Evolutionary conservation across 192 early-diverging fungal species (phyloP).

Genomic region (Gaertneriomyces sp.): DNA sequence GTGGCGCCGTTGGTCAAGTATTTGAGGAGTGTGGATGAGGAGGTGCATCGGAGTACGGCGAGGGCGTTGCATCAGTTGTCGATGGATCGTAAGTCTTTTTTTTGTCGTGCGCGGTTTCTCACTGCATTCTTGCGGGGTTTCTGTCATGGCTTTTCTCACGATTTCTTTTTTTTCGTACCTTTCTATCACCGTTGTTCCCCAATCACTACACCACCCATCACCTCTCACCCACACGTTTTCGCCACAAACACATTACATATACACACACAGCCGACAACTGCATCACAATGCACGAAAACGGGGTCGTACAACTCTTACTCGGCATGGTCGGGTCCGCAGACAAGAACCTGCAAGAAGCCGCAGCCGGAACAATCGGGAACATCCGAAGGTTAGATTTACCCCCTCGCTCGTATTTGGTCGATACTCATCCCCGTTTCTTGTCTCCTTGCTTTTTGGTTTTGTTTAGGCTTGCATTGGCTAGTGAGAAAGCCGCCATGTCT

Average conservation of each 20-base stretch:
- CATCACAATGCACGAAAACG: constrained; percentile 68
- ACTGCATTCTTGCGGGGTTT: neutral
- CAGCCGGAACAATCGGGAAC: constrained; percentile 65
- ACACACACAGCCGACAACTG: constrained; percentile 55
- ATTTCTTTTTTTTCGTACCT: too few relatives aligned
- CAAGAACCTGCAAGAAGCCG: constrained; percentile 56
- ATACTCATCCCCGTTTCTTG: neutral
- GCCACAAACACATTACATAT: too few relatives aligned
- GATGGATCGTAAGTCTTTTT: constrained; percentile 54
- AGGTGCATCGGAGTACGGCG: constrained; percentile 60
- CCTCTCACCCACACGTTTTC: too few relatives aligned
- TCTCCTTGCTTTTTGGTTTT: neutral
- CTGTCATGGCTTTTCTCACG: too few relatives aligned
- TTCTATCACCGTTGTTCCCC: too few relatives aligned
- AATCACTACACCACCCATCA: too few relatives aligned
- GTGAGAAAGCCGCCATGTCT: constrained; percentile 52
- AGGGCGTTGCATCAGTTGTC: constrained; percentile 64
- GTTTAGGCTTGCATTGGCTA: constrained; percentile 53
- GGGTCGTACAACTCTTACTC: constrained; percentile 60
- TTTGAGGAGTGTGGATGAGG: constrained; percentile 56
- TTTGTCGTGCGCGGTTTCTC: neutral
- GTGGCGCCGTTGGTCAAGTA: constrained; percentile 66
- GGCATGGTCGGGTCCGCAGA: constrained; percentile 64
- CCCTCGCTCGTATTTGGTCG: neutral
- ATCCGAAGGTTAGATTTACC: constrained; percentile 46